phyloP scores from a whole-genome alignment of 345 rosid species.

The Gossypium rotundifolium region DNA sequence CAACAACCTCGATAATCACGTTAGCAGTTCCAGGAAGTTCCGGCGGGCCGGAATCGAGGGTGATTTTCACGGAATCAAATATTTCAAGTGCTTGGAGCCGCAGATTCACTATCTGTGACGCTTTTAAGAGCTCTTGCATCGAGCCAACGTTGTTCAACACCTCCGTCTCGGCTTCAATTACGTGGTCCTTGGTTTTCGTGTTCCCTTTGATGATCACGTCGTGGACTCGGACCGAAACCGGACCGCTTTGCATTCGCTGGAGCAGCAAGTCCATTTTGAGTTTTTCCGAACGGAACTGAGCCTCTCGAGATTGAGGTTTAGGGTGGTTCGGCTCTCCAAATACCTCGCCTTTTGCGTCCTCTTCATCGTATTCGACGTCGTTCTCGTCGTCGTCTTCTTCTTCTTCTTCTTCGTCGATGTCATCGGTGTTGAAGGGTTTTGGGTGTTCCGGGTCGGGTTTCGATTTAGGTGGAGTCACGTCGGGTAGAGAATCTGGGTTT shows the following conservation, averaged over 20 bases:
- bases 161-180: conserved; percentile 67
- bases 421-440: background rate
- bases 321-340: conserved; percentile 23
- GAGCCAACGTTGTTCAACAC: conserved; percentile 48
- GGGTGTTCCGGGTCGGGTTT: background rate
- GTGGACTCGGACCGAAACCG: conserved; percentile 72
- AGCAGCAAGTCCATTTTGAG: conserved; percentile 43
- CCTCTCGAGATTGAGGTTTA: conserved; percentile 23
- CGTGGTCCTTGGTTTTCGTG: conserved; percentile 67
- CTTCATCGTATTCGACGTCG: conserved; percentile 26
- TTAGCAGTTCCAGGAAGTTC: conserved; percentile 89
- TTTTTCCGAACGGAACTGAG: conserved; percentile 24
- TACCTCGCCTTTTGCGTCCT: conserved; percentile 23
- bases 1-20: conserved; percentile 68
- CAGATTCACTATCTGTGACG: conserved; percentile 52
- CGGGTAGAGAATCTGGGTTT: background rate
- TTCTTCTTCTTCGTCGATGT: conserved; percentile 11
- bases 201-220: conserved; percentile 77
- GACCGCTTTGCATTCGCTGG: conserved; percentile 40
- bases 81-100: conserved; percentile 65
- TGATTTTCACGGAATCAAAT: conserved; percentile 76
- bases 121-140: conserved; percentile 72
- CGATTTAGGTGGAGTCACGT: background rate
- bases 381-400: conserved; percentile 25
- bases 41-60: conserved; percentile 80